Percentiles rank a stretch among this genome's conserved stretches.
Conservation (phyloP, 2,329 filamentous ascomycete species). For the Cytospora piceicola region DNA sequence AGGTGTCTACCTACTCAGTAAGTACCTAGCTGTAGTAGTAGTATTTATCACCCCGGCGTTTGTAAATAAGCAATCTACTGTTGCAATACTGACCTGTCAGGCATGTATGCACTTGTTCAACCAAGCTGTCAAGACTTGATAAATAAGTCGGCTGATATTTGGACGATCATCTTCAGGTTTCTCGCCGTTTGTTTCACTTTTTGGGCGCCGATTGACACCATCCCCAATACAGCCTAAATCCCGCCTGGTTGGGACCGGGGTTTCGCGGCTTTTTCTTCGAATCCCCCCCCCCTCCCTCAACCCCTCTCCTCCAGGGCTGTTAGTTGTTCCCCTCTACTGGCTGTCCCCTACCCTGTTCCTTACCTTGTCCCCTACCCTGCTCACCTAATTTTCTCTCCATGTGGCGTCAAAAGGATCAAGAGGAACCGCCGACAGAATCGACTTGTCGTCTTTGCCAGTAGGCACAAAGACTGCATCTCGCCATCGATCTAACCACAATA, state of each 20-base stretch:
- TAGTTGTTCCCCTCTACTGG: too few species aligned
- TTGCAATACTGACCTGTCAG: neutral
- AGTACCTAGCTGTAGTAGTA: neutral
- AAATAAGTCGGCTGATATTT: neutral
- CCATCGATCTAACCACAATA: conserved; percentile 7
- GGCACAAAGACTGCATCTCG: neutral
- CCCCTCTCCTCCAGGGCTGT: too few species aligned
- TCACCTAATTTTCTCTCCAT: neutral
- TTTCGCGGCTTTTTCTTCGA: conserved; percentile 1
- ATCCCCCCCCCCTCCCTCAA: neutral
- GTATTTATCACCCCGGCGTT: neutral
- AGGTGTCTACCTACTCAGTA: too few species aligned
- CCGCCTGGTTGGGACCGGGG: conserved; percentile 16
- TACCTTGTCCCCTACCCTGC: neutral
- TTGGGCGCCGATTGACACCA: conserved; percentile 10
- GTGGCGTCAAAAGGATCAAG: neutral
- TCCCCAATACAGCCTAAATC: conserved; percentile 18
- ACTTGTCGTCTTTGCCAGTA: too few species aligned
- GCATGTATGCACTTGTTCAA: neutral
- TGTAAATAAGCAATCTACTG: neutral
- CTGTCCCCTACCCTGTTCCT: conserved; percentile 4
- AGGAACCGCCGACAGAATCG: too few species aligned
- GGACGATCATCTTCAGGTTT: neutral
- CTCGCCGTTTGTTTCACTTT: conserved; percentile 18
- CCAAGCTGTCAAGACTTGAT: too few species aligned